Conservation (phyloP, 164 flowering plant species). For the Hamamelis virginiana region DNA sequence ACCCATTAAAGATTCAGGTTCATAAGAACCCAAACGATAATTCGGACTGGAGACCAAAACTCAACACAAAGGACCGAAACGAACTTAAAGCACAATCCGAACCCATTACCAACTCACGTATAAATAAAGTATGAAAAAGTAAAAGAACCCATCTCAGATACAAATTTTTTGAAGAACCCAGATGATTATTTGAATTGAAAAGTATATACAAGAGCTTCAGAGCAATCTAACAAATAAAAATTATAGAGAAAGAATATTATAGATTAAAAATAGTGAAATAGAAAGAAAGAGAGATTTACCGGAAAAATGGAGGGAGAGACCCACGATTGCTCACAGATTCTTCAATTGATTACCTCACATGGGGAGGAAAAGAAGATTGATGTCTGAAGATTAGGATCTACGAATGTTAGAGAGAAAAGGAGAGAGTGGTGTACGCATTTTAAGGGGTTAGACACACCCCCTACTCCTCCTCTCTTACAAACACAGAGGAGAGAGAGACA, state of each 20-base stretch:
- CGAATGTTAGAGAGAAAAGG: neutral
- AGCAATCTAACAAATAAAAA: neutral
- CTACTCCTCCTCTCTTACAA: neutral
- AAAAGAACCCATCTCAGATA: constrained; percentile 3
- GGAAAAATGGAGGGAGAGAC: constrained; percentile 10
- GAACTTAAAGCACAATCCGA: neutral
- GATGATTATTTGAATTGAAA: constrained; percentile 3
- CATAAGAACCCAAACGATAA: neutral
- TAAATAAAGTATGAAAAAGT: neutral
- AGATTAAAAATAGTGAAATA: neutral
- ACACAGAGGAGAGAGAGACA: neutral
- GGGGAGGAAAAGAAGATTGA: neutral
- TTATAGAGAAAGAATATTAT: neutral
- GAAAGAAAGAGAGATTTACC: constrained; percentile 13
- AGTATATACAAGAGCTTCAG: neutral
- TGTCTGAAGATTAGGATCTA: constrained; percentile 17
- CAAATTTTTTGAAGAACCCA: neutral
- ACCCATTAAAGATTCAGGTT: neutral
- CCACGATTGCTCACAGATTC: constrained; percentile 13
- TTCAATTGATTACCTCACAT: constrained; percentile 8
- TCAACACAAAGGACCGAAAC: neutral
- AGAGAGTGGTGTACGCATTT: neutral
- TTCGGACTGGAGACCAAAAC: neutral
- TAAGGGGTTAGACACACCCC: constrained; percentile 13
- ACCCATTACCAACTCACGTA: neutral